Evolutionary conservation across 2,329 filamentous ascomycete genomes (phyloP), one percentile per base, ranked within the genome.

Genomic region (Zasmidium angulare): DNA sequence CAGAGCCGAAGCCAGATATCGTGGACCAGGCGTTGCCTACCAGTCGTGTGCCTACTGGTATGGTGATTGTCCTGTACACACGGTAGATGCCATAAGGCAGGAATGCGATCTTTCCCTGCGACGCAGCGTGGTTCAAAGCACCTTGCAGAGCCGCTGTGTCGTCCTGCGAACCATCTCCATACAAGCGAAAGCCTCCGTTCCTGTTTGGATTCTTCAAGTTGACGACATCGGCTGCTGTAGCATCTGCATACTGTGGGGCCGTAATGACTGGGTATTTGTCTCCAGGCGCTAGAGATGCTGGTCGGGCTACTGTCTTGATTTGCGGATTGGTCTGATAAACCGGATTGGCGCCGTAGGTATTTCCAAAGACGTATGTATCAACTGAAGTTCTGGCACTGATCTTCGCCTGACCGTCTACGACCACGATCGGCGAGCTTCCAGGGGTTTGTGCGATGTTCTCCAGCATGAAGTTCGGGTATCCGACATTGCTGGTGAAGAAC

Each of bases 1-100:
- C 77, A 60, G 64, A 56, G 10, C 83, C 83, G 4, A 70, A 71
- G 1, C 75, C 82, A 19, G 75, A 51, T 22, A 78, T 66, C 82
- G 79, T 4, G 77, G 81, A 76, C 75, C 81, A 83, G 2, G 77
- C 78, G 68, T 85, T 81, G 26, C 84, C 84, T 9, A 84, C 76
- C 23, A 86, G 78, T 1, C 76, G 75, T 1, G 81, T 81, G 6
- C 80, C 78, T 1, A 75, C 67, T 1, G 80, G 80, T 50, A 82
- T 68, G n/a, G 75, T 73, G 12, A 82, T 67, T 0, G 80, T 82
- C 11, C 72, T 67, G 0, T 72, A 76, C 21, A 82, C 74, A 26
- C 77, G 69, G 65, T 82, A 78, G 11, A 70, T 67, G 9, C 77
- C 79, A 2, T 75, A 72, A 1, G 77, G 77, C 56, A 80, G 75